Evolutionary conservation across 352 stramenopile genomes (phyloP).

Genomic region (Peronosclerospora sorghi): DNA sequence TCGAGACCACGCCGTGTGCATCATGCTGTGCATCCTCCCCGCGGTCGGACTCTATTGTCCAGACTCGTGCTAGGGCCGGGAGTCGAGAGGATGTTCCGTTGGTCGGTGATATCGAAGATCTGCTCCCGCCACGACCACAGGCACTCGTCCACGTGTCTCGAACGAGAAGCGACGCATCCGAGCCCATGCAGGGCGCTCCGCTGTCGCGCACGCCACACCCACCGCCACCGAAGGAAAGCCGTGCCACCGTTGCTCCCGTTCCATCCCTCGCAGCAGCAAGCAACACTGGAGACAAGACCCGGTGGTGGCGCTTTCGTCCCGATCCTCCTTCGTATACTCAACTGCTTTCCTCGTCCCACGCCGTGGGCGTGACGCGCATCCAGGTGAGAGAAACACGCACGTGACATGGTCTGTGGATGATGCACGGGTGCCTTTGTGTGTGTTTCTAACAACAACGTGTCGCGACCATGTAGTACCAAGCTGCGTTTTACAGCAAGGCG

Average conservation of each 20-base stretch:
- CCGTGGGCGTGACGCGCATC: constrained; percentile 23
- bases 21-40: no score
- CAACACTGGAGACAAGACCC: constrained; percentile 5
- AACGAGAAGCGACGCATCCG: no score
- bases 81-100: constrained; percentile 30
- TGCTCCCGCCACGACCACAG: constrained; percentile 40
- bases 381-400: constrained; percentile 22
- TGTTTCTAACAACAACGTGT: no score
- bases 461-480: constrained; percentile 29
- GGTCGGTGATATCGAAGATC: constrained; percentile 47
- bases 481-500: constrained; percentile 41
- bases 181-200: no score
- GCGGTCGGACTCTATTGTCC: no score
- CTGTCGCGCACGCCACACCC: constrained; percentile 50
- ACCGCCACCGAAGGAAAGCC: no score
- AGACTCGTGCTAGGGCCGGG: constrained; percentile 4
- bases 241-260: constrained; percentile 26
- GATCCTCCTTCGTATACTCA: constrained; percentile 32
- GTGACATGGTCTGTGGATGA: background rate
- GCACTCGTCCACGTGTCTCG: no score
- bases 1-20: no score
- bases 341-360: constrained; percentile 32
- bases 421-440: no score
- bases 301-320: constrained; percentile 38
- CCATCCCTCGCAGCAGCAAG: constrained; percentile 5